Percentiles rank a stretch among this genome's conserved stretches.
These are phyloP conservation scores for Grosmannia clavigera DNA, from an alignment of 2,329 filamentous ascomycete species.

Conservation along the genomic window DNA sequence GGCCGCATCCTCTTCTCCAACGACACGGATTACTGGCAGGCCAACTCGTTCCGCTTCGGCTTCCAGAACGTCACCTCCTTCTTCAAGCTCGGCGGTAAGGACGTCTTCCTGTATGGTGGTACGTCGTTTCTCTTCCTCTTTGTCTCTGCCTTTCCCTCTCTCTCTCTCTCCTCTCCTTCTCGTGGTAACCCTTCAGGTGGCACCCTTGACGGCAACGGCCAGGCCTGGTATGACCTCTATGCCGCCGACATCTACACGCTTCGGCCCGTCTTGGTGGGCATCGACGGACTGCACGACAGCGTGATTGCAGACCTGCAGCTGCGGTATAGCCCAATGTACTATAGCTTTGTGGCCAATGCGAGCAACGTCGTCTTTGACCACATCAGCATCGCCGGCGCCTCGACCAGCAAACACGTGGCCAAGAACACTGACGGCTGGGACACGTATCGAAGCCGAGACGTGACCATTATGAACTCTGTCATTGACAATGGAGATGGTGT, in stretches of 20 bases:
- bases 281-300: slow-evolving; percentile 43
- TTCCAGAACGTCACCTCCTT: slow-evolving; percentile 57
- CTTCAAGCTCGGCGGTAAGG: slow-evolving; percentile 53
- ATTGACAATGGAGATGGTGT: slow-evolving; percentile 48
- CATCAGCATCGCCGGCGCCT: slow-evolving; percentile 45
- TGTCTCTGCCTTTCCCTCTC: no score
- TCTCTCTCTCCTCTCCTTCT: slow-evolving; percentile 15
- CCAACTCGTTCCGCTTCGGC: slow-evolving; percentile 45
- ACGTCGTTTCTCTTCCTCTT: no score
- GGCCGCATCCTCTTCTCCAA: slow-evolving; percentile 45
- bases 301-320: slow-evolving; percentile 44
- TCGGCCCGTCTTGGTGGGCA: slow-evolving; percentile 47
- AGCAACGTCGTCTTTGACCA: slow-evolving; percentile 48
- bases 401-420: slow-evolving; percentile 35
- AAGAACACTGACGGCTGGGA: slow-evolving; percentile 57
- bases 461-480: slow-evolving; percentile 49
- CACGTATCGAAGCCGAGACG: slow-evolving; percentile 45
- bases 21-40: slow-evolving; percentile 56
- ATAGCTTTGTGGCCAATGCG: slow-evolving; percentile 46
- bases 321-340: slow-evolving; percentile 26
- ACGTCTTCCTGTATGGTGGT: slow-evolving; percentile 49
- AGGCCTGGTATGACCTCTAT: slow-evolving; percentile 41
- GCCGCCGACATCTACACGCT: slow-evolving; percentile 17
- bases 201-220: slow-evolving; percentile 38
- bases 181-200: not conserved